Evolutionary conservation across 257 asterid species (phyloP).

Genomic region (Marsdenia floribunda): DNA sequence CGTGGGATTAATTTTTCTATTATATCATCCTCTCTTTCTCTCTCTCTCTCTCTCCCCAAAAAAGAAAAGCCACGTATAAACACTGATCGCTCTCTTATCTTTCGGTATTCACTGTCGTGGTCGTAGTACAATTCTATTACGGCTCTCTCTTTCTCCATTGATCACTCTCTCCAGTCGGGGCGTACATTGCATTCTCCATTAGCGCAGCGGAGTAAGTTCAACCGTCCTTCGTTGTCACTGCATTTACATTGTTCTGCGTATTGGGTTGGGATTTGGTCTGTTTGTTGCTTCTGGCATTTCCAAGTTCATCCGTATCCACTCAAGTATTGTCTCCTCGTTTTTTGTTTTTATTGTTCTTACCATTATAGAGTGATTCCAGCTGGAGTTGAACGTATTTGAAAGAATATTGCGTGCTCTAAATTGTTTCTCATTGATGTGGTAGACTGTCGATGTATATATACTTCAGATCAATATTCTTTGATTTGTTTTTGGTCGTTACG

Average conservation of each 20-base stretch:
- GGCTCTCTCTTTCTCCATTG: constrained; percentile 2
- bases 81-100: background rate
- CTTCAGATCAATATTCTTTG: background rate
- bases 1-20: constrained; percentile 11
- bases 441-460: background rate
- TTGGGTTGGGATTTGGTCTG: constrained; percentile 8
- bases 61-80: constrained; percentile 6
- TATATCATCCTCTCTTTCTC: no score
- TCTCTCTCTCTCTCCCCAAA: background rate
- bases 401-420: background rate
- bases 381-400: background rate
- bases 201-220: background rate
- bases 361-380: background rate
- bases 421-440: background rate
- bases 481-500: background rate
- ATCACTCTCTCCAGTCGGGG: background rate
- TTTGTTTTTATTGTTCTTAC: background rate
- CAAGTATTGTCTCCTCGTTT: background rate
- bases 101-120: background rate
- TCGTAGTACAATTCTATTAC: background rate
- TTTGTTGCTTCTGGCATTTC: background rate
- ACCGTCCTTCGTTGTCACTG: background rate
- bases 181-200: background rate
- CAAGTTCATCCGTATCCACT: background rate
- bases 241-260: background rate